Conservation (phyloP, 2,329 filamentous ascomycete species). For the Exophiala viscosa region DNA sequence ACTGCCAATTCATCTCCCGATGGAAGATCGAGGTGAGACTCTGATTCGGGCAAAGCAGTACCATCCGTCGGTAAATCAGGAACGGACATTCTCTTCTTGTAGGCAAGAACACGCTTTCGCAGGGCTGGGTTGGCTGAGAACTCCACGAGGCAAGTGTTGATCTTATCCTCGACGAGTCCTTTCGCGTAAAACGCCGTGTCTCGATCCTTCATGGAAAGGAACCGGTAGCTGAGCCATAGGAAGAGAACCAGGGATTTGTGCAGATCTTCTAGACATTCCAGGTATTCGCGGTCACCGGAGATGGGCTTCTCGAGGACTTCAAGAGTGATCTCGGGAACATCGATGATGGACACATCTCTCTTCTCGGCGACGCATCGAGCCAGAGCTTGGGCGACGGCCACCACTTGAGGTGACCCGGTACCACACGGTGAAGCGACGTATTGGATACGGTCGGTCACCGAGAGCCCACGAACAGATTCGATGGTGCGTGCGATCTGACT, state of each 20-base stretch:
- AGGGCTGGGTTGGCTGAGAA: conserved; percentile 47
- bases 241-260: conserved; percentile 83
- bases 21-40: conserved; percentile 5
- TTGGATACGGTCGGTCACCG: conserved; percentile 68
- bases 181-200: conserved; percentile 76
- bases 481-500: conserved; percentile 70
- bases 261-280: conserved; percentile 68
- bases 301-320: conserved; percentile 63
- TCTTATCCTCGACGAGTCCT: conserved; percentile 68
- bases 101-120: conserved; percentile 14
- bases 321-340: conserved; percentile 67
- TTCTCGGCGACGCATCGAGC: conserved; percentile 68
- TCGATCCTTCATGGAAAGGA: conserved; percentile 72
- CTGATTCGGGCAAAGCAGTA: neutral
- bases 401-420: conserved; percentile 20
- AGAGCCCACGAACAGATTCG: conserved; percentile 64
- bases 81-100: conserved; percentile 16
- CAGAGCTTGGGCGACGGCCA: conserved; percentile 57
- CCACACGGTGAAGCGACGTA: conserved; percentile 65
- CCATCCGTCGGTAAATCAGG: conserved; percentile 5
- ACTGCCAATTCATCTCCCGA: neutral
- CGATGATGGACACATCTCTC: conserved; percentile 63
- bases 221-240: conserved; percentile 89
- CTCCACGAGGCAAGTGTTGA: conserved; percentile 60
- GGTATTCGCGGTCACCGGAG: conserved; percentile 51